These are phyloP conservation scores for Aspergillus ostianus DNA, from an alignment of 495 filamentous ascomycete genomes.

Conservation along the genomic window DNA sequence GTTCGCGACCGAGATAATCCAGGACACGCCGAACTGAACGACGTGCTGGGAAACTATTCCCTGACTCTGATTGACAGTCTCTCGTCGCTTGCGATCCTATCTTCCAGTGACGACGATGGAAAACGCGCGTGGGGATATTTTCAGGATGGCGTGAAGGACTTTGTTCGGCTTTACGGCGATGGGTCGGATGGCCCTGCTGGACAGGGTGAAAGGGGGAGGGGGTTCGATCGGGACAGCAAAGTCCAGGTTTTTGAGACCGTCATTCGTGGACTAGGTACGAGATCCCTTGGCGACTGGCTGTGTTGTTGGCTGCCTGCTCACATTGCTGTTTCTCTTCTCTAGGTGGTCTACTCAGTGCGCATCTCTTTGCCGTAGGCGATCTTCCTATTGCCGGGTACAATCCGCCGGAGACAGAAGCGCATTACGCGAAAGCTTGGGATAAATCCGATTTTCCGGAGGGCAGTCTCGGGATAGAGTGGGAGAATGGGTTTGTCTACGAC, in stretches of 20 bases:
- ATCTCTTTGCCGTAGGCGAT: conserved; percentile 88
- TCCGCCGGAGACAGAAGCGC: conserved; percentile 38
- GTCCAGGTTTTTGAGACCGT: conserved; percentile 98
- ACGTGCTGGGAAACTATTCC: conserved; percentile 95
- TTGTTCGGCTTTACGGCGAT: conserved; percentile 88
- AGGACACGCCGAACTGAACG: conserved; percentile 83
- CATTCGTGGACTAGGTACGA: conserved; percentile 76
- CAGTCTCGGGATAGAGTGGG: conserved; percentile 64
- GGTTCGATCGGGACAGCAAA: conserved; percentile 95
- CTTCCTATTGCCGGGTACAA: conserved; percentile 78
- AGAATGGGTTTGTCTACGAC: conserved; percentile 77
- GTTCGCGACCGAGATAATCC: conserved; percentile 79
- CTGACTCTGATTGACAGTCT: conserved; percentile 93
- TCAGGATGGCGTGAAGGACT: conserved; percentile 70
- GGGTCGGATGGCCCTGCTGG: conserved; percentile 67
- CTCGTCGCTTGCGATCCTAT: conserved; percentile 87
- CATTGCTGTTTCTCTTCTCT: not conserved
- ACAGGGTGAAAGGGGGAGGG: conserved; percentile 69
- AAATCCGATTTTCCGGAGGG: conserved; percentile 30
- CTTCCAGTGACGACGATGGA: conserved; percentile 60
- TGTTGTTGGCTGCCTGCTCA: not conserved
- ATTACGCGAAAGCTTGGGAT: conserved; percentile 42
- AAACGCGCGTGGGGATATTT: conserved; percentile 71
- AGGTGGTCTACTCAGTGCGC: conserved; percentile 84
- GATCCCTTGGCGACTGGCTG: not conserved